Base-by-base conservation (phyloP, 2,329 filamentous ascomycete genomes). In the Neofusicoccum umdonicola region DNA sequence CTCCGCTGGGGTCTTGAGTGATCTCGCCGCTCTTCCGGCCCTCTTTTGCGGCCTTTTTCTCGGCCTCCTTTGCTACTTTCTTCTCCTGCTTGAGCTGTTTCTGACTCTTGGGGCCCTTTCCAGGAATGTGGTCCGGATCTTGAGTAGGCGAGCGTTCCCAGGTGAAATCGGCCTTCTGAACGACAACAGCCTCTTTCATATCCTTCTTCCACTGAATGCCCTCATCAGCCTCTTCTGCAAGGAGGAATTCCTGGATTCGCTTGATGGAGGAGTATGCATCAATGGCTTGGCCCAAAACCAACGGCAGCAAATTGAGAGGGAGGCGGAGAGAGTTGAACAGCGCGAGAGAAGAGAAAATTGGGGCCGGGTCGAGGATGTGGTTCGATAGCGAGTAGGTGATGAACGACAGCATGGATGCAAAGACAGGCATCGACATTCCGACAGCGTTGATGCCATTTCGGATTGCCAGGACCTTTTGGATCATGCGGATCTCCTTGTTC, bases 381-480 rank as follows among this genome's bases (percentile, higher is more conserved):
- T 90, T 82, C 1, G 85, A 81, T n/a, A 87, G 76, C 1, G 84
- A 84, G 69, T 85, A 88, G 0, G 92, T 94, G 77, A 98, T 94
- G 76, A 98, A 98, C 0, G 94, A 87, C 45, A 98, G 77, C 92
- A 98, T 97, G 1, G 93, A 96, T 0, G 94, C 93, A 70, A 98
- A 97, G 62, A 96, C 91, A 6, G 95, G 94, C 72, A 97, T 85
- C 0, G 92, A 90, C 84, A 96, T 87, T 72, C 91, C 91, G 57
- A 95, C 83, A 12, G 92, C 90, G 76, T 93, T 90, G 79, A 97
- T 92, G 47, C 84, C 92, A 74, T 96, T 96, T 70, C 93, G 87
- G 69, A 96, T 91, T 1, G 90, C 87, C 34, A 98, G 80, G 51
- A 98, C 80, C 13, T 92, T 80, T 74, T 97, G 93, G 65, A 98